These are phyloP conservation scores for Annulohypoxylon stygium DNA, from an alignment of 495 filamentous ascomycete genomes.

Conservation along the genomic window DNA sequence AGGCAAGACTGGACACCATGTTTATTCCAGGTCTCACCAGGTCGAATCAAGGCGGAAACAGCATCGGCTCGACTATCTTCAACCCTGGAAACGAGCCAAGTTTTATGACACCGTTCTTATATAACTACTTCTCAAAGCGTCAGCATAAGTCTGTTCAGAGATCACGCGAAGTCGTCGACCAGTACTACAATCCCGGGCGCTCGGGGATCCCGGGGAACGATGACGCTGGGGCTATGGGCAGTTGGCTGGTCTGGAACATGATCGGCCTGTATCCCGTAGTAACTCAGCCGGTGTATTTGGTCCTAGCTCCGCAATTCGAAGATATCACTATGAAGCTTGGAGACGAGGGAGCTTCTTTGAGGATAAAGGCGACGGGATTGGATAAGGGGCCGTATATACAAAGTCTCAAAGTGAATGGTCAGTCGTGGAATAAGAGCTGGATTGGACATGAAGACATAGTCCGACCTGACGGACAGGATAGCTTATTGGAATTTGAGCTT, in stretches of 20 bases:
- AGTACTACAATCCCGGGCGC: constrained; percentile 62
- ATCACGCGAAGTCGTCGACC: constrained; percentile 64
- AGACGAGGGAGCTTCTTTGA: constrained; percentile 64
- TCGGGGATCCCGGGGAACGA: constrained; percentile 74
- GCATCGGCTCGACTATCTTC: constrained; percentile 58
- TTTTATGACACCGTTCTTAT: constrained; percentile 76
- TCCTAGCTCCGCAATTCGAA: constrained; percentile 70
- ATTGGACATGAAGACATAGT: constrained; percentile 73
- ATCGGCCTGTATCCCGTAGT: constrained; percentile 74
- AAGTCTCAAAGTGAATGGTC: constrained; percentile 60
- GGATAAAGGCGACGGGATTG: constrained; percentile 56
- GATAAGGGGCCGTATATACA: constrained; percentile 67
- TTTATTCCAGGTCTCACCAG: constrained; percentile 64
- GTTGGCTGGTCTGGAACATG: constrained; percentile 75
- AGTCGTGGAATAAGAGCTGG: constrained; percentile 68
- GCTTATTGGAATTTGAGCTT: constrained; percentile 68
- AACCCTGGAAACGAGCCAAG: constrained; percentile 75
- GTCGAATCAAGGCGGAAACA: constrained; percentile 43
- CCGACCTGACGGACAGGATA: constrained; percentile 63
- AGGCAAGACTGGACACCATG: constrained; percentile 69
- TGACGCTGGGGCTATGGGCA: constrained; percentile 75
- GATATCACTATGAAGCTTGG: constrained; percentile 67
- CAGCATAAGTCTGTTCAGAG: constrained; percentile 70
- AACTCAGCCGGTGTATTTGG: constrained; percentile 70
- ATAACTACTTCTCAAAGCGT: constrained; percentile 69